These are phyloP conservation scores for Gentiana straminea DNA, from an alignment of 257 asterid genomes.

Conservation along the genomic window DNA sequence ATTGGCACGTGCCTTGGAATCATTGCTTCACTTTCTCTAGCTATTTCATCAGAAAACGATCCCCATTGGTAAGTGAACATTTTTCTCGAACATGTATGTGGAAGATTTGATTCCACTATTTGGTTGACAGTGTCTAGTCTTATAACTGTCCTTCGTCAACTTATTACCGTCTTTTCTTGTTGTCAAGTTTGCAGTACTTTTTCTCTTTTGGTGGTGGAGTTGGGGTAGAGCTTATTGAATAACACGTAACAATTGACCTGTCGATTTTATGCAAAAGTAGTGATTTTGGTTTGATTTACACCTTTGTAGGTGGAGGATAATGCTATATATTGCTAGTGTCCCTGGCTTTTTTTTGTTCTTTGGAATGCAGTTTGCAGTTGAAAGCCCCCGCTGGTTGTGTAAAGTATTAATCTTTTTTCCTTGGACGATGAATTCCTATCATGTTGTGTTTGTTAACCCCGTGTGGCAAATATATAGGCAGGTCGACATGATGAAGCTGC, in stretches of 20 bases:
- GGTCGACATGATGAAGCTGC: slow-evolving; percentile 64
- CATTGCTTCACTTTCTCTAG: slow-evolving; percentile 52
- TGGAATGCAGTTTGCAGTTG: slow-evolving; percentile 84
- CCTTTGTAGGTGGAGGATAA: slow-evolving; percentile 68
- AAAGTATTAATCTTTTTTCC: slow-evolving; percentile 37
- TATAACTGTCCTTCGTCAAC: too few relatives aligned
- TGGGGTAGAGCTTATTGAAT: too few relatives aligned
- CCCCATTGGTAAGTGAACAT: slow-evolving; percentile 62
- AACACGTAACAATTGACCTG: too few relatives aligned
- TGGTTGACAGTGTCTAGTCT: too few relatives aligned
- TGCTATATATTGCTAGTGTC: slow-evolving; percentile 53
- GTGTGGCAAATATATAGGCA: slow-evolving; percentile 29
- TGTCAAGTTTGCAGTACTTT: too few relatives aligned
- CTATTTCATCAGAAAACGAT: slow-evolving; percentile 59
- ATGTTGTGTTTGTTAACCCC: slow-evolving; percentile 6
- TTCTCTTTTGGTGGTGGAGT: too few relatives aligned
- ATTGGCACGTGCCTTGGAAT: slow-evolving; percentile 90
- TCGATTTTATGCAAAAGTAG: too few relatives aligned
- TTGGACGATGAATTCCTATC: slow-evolving; percentile 1
- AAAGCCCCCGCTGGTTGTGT: slow-evolving; percentile 95
- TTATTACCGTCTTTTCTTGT: too few relatives aligned
- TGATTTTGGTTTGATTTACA: too few relatives aligned
- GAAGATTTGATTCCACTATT: neutral
- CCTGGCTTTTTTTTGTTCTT: slow-evolving; percentile 64
- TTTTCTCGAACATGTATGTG: neutral